Percentiles rank a stretch among this genome's conserved stretches.
These are phyloP conservation scores for Phytophthora nicotianae DNA, from an alignment of 352 stramenopile species.

Conservation along the genomic window DNA sequence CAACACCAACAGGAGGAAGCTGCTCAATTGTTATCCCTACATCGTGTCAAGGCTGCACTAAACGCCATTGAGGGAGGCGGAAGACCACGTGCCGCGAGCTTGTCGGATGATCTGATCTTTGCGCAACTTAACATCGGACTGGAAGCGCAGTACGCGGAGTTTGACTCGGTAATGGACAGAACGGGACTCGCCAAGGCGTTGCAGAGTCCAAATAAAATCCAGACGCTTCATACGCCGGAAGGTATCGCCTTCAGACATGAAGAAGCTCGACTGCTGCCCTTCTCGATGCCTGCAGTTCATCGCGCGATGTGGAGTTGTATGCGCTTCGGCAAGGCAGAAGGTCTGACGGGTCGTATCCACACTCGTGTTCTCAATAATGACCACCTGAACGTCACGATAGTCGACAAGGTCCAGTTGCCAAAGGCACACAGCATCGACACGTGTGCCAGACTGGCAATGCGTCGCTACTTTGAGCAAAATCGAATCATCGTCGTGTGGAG, in stretches of 20 bases:
- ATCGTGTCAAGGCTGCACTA: slow-evolving; percentile 7
- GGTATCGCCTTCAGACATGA: slow-evolving; percentile 22
- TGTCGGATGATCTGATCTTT: slow-evolving; percentile 29
- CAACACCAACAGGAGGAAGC: slow-evolving; percentile 29
- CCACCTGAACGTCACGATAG: slow-evolving; percentile 35
- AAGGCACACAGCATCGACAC: slow-evolving; percentile 21
- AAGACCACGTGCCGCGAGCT: slow-evolving; percentile 8
- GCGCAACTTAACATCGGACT: slow-evolving; percentile 24
- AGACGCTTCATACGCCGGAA: slow-evolving; percentile 9
- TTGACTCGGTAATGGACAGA: slow-evolving; percentile 18
- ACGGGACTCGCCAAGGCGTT: slow-evolving; percentile 8
- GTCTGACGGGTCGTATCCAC: slow-evolving; percentile 22
- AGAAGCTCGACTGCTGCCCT: slow-evolving; percentile 34
- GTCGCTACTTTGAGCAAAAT: slow-evolving; percentile 29
- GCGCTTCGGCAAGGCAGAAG: slow-evolving; percentile 19
- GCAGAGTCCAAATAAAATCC: slow-evolving; percentile 17
- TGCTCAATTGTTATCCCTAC: slow-evolving; percentile 15
- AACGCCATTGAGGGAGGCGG: slow-evolving; percentile 8
- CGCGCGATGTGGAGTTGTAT: slow-evolving; percentile 33
- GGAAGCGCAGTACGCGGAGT: slow-evolving; percentile 27
- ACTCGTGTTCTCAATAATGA: slow-evolving; percentile 27
- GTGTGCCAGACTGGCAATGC: slow-evolving; percentile 28
- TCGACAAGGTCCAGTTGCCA: slow-evolving; percentile 31
- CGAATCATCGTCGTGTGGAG: slow-evolving; percentile 40
- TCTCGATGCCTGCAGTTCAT: slow-evolving; percentile 30